Conservation (phyloP, 176 grass and related monocot species). For the Hsuehochloa calcarea region DNA sequence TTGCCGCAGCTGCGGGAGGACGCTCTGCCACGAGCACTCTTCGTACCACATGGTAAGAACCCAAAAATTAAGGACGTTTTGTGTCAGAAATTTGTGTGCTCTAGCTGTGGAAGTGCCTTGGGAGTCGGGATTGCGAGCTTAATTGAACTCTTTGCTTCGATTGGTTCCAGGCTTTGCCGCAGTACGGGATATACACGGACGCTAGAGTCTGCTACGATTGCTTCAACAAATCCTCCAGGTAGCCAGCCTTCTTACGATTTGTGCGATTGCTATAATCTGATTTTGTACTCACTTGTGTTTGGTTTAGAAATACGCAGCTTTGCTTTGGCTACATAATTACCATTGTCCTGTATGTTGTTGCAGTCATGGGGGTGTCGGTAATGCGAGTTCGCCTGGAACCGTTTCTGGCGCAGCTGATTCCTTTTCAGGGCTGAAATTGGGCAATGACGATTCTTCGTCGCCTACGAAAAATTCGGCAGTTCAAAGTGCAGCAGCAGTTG, state of each 20-base stretch:
- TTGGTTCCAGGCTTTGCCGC: conserved; percentile 75
- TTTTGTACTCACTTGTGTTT: not conserved
- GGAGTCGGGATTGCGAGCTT: not conserved
- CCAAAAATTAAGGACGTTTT: not conserved
- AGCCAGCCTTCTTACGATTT: not conserved
- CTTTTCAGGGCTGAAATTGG: conserved; percentile 75
- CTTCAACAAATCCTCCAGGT: conserved; percentile 83
- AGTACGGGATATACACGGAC: conserved; percentile 81
- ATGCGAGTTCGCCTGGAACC: not conserved
- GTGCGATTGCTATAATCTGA: not conserved
- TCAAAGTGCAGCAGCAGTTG: conserved; percentile 26
- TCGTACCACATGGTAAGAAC: conserved; percentile 80
- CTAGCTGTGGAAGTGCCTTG: not conserved
- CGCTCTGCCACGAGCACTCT: conserved; percentile 92
- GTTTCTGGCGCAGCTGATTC: conserved; percentile 42
- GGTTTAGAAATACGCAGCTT: not conserved
- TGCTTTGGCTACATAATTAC: not conserved
- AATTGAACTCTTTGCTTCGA: conserved; percentile 25
- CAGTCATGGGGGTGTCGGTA: conserved; percentile 50
- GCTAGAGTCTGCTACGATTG: conserved; percentile 87
- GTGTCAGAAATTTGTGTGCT: not conserved
- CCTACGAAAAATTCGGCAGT: conserved; percentile 26
- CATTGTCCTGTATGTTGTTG: conserved; percentile 15
- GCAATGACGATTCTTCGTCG: conserved; percentile 40
- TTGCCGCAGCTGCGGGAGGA: conserved; percentile 88